Base-by-base conservation (phyloP, 805 yeast species). In the Starmera amethionina region DNA sequence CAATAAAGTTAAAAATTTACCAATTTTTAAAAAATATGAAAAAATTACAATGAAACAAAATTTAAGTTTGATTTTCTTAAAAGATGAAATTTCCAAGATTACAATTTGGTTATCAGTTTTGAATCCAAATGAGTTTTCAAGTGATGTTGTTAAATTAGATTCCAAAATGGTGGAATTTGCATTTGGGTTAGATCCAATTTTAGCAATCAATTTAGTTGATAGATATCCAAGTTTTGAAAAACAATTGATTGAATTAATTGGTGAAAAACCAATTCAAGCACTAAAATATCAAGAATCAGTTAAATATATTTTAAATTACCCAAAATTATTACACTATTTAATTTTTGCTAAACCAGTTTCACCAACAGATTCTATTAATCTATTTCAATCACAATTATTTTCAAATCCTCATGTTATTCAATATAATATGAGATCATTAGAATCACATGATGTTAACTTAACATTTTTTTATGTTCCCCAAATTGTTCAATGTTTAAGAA, bases 381-480 rank as follows among this genome's bases (percentile, higher is more conserved):
- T 86, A 49, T 86, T 93, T 56, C 65, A 82, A 48, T 95, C 95
- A 4, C 79, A 81, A 10, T 77, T 72, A 56, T 79, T 81, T 30
- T 62, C 62, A 29, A 75, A 84, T 51, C 77, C 93, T 1, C 72
- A 66, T 49, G 67, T 86, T 18, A 62, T 86, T 43, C 99, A 93
- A 61, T 93, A 81, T 55, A 82, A 95, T 12, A 82, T 90, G 82
- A 72, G 95, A 50, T 83, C 97, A 0, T 65, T 93, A 46, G 96
- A 88, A 58, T 71, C 78, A 16, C 95, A 86, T 52, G 95, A 87
- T 52, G 87, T 86, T 31, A 82, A 84, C 51, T 64, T 82, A 46
- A 86, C 96, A 0, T 93, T 94, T 65, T 93, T 94, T 59, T 93
- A 94, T 55, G 97, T 93, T 40, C 99, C 99, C 2, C 98, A 93